Evolutionary conservation across 257 asterid genomes (phyloP), one percentile per base, ranked within the genome.

Genomic region (Coffea eugenioides): DNA sequence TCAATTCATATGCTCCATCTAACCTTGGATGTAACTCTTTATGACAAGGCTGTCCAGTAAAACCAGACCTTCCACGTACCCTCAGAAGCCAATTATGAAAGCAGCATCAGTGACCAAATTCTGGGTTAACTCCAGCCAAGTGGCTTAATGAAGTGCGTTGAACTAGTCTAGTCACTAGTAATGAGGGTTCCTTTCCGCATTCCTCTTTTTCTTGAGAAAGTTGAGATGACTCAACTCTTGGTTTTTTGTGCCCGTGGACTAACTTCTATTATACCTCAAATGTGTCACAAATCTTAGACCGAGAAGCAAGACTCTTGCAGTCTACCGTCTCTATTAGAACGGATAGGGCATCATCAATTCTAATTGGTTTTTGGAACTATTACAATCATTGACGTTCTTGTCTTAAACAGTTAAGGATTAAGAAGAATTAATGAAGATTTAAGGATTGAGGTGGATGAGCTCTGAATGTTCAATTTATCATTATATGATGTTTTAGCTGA

Each of bases 61-160:
- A 79, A 27, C 6, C 52, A 79, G 72, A 34, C 69, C 77, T 57
- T 52, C 66, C 86, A 75, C 82, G 84, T 84, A 77, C 21, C 57
- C n/a, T 18, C 31, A 46, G 62, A 54, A 54, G 78, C 72, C 66
- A 65, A 25, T 51, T 20, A 56, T 41, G 36, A 67, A 52, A 34
- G n/a, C 20, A 39, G n/a, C 12, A 71, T 70, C 76, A 41, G 56
- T 59, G 75, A 21, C 45, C 52, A 7, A 34, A 34, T 71, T 66
- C 77, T 83, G 82, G 84, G 65, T 62, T 72, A 77, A 25, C 52
- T 67, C 72, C 25, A 77, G 77, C 82, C 84, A 73, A 52, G 80
- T 73, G 87, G 74, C 82, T 43, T 67, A 13, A 71, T 45, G 12
- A 14, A 79, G 5, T 51, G 8, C 78, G 46, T 41, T 14, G 39